Percentiles rank a stretch among this genome's conserved stretches.
Evolutionary conservation across 208 protist genomes (phyloP).

Genomic region (Strigomonas culicis): DNA sequence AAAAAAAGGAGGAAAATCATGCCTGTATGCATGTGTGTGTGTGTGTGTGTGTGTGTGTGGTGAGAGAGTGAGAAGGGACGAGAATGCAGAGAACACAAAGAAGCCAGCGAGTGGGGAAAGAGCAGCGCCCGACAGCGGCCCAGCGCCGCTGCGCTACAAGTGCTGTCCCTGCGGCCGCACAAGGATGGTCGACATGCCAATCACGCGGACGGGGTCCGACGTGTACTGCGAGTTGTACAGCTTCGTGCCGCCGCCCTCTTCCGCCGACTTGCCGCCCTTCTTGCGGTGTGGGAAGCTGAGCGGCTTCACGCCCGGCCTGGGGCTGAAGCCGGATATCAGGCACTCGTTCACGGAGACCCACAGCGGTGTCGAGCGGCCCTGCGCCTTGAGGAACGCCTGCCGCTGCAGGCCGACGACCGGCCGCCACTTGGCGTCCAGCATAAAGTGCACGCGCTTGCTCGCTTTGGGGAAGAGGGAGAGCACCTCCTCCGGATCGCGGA

Average conservation of each 20-base stretch:
- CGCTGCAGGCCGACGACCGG: constrained; percentile 80
- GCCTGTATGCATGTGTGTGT: too few relatives aligned
- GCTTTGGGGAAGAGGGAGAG: constrained; percentile 80
- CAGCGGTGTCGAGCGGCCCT: constrained; percentile 56
- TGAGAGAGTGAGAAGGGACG: too few relatives aligned
- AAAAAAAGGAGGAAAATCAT: too few relatives aligned
- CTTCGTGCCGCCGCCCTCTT: constrained; percentile 24
- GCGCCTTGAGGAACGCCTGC: constrained; percentile 61
- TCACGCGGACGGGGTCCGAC: constrained; percentile 82
- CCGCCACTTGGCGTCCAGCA: constrained; percentile 87
- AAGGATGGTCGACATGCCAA: constrained; percentile 72
- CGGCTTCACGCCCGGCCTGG: constrained; percentile 25
- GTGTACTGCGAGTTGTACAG: constrained; percentile 90
- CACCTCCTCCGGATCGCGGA: constrained; percentile 59
- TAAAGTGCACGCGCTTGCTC: constrained; percentile 80
- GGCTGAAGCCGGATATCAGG: constrained; percentile 84
- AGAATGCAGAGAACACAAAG: too few relatives aligned
- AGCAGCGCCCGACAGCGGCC: too few relatives aligned
- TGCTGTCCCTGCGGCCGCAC: constrained; percentile 69
- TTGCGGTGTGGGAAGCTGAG: constrained; percentile 25
- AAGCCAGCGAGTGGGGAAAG: too few relatives aligned
- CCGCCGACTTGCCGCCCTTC: constrained; percentile 6
- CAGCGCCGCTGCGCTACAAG: constrained; percentile 30
- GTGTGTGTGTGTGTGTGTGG: background rate
- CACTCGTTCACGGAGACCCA: constrained; percentile 90